These are phyloP conservation scores for Puccinia horiana DNA, from an alignment of 1,284 basidiomycete species.

Conservation along the genomic window DNA sequence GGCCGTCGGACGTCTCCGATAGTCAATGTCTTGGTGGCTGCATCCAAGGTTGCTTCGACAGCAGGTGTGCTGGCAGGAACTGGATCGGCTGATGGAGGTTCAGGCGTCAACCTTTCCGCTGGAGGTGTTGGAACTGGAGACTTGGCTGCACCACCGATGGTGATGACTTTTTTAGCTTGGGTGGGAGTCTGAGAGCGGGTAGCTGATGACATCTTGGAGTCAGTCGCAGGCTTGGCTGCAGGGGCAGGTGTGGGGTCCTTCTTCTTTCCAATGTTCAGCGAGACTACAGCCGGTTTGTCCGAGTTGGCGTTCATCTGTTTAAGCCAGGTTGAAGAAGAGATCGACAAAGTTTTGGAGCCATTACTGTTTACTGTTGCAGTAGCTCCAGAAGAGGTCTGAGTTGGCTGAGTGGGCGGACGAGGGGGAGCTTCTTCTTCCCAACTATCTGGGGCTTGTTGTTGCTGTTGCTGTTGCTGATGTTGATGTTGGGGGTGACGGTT, in stretches of 20 bases:
- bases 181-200: conserved; percentile 18
- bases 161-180: conserved; percentile 38
- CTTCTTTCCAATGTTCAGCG: conserved; percentile 45
- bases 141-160: conserved; percentile 13
- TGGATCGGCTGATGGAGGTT: conserved; percentile 12
- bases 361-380: conserved; percentile 25
- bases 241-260: not conserved
- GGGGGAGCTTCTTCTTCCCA: conserved; percentile 45
- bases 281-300: conserved; percentile 45
- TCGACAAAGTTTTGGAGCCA: conserved; percentile 37
- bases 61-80: not conserved
- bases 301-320: conserved; percentile 35
- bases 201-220: not conserved
- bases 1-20: conserved; percentile 19
- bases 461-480: conserved; percentile 42
- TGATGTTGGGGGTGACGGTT: conserved; percentile 19
- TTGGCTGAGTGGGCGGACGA: conserved; percentile 1
- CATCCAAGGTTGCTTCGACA: not conserved
- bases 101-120: not conserved
- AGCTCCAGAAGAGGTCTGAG: conserved; percentile 9
- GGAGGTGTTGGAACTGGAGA: not conserved
- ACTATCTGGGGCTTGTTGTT: conserved; percentile 46
- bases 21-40: conserved; percentile 26
- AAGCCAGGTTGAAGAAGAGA: conserved; percentile 40
- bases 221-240: conserved; percentile 16